These are phyloP conservation scores for Pseudocercospora crystallina DNA, from an alignment of 2,329 filamentous ascomycete genomes.

Conservation along the genomic window DNA sequence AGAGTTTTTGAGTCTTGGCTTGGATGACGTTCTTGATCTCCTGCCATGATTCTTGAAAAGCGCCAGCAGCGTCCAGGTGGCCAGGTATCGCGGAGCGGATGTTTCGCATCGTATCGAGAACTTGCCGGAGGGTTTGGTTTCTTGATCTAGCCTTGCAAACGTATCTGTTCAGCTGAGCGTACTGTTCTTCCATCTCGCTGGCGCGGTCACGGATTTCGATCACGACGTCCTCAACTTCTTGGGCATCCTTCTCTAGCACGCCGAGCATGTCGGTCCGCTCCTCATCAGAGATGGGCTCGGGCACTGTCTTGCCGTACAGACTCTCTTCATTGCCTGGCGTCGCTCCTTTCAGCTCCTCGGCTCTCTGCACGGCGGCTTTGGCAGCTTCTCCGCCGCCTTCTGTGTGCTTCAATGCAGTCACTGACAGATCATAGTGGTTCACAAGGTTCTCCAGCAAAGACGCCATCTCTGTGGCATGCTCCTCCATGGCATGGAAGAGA, in stretches of 20 bases:
- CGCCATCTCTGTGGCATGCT: constrained; percentile 79
- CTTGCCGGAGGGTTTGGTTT: constrained; percentile 59
- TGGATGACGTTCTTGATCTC: constrained; percentile 71
- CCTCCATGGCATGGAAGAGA: constrained; percentile 59
- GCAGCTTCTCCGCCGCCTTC: constrained; percentile 59
- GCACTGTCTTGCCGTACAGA: constrained; percentile 54
- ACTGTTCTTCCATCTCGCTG: constrained; percentile 72
- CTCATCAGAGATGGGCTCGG: constrained; percentile 67
- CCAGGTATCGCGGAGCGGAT: constrained; percentile 65
- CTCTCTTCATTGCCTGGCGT: constrained; percentile 54
- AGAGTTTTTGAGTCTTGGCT: constrained; percentile 71
- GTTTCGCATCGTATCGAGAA: constrained; percentile 66
- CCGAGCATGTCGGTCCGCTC: constrained; percentile 81
- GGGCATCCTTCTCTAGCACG: constrained; percentile 71
- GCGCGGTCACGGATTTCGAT: constrained; percentile 71
- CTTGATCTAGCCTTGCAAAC: constrained; percentile 57
- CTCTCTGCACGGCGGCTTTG: constrained; percentile 35
- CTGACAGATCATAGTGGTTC: constrained; percentile 88
- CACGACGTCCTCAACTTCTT: constrained; percentile 62
- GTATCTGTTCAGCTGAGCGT: constrained; percentile 63
- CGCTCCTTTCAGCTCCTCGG: constrained; percentile 33
- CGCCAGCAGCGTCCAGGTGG: constrained; percentile 63
- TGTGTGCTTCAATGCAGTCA: constrained; percentile 85
- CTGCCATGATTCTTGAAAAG: constrained; percentile 68
- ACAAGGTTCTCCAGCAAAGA: constrained; percentile 76